A percentile compares a stretch with the other conserved stretches of the same genome.
Conservation (phyloP, 345 rosid genomes). For the Brassica carinata region DNA sequence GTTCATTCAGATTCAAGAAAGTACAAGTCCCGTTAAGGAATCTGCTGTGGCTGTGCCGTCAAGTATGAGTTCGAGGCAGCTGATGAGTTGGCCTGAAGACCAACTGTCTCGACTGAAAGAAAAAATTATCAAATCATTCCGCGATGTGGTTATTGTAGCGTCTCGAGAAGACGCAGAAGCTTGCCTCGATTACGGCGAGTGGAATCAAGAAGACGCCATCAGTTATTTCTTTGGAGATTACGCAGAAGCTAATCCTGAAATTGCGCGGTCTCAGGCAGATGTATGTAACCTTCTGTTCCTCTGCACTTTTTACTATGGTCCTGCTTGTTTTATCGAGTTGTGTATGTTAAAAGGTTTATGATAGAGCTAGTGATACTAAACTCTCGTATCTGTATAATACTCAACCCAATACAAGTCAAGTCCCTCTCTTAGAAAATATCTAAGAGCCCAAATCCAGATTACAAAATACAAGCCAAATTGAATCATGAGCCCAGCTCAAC, state of each 20-base stretch:
- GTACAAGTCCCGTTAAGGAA: background rate
- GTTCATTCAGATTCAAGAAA: slow-evolving; percentile 4
- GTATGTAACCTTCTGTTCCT: slow-evolving; percentile 28
- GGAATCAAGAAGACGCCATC: background rate
- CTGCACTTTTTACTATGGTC: slow-evolving; percentile 1
- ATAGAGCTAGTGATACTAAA: too few relatives aligned
- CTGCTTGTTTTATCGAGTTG: slow-evolving; percentile 8
- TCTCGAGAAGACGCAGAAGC: background rate
- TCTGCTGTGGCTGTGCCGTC: background rate
- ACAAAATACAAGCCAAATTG: too few relatives aligned
- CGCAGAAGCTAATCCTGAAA: slow-evolving; percentile 1
- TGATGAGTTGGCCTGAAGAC: background rate
- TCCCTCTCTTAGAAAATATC: too few relatives aligned
- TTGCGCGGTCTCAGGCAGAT: slow-evolving; percentile 13
- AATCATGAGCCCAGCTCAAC: too few relatives aligned
- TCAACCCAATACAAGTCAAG: too few relatives aligned
- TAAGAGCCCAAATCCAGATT: too few relatives aligned
- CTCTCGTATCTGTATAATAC: too few relatives aligned
- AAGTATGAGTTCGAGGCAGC: background rate
- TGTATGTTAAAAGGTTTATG: background rate
- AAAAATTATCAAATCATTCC: background rate
- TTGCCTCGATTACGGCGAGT: background rate
- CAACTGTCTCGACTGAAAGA: background rate
- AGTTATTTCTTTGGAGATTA: background rate
- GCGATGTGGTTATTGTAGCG: background rate